Evolutionary conservation across 2,329 filamentous ascomycete species (phyloP), one percentile per base, ranked within the genome.

Genomic region (Xylaria sp.): DNA sequence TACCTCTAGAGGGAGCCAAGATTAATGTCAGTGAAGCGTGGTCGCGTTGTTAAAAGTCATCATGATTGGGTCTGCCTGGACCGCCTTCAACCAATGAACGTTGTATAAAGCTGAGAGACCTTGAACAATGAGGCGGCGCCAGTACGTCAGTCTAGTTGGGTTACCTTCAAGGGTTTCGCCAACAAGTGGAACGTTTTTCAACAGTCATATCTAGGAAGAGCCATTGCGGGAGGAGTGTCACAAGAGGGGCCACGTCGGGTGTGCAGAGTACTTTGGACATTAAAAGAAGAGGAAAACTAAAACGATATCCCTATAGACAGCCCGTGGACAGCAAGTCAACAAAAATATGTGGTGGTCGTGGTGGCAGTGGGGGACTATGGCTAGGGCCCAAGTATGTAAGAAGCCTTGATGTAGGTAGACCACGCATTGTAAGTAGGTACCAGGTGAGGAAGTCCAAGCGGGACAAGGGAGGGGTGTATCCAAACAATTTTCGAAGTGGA

Each of bases 51-150:
- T 78, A 75, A 74, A 79, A 39, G n/a, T 80, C 72, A 78, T 81
- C 78, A 81, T 84, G 82, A 84, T 84, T 84, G 82, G 83, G 45
- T 64, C 70, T 36, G 34, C 34, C 34, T 36, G 34, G 34, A 36
- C 34, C 34, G 34, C 69, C 67, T 73, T 75, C 76, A 78, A 79
- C 83, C 82, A 84, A 84, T 82, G 78, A 79, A 81, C 64, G 75
- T 69, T 68, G 68, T 74, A 69, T 73, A 72, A 73, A 74, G 71
- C 66, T 73, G 71, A 72, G 70, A 69, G 69, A 72, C 73, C 73
- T 54, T 75, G 70, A 72, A 75, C 67, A 73, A 76, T 73, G 73
- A 77, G 75, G 73, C 73, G 72, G 70, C 73, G 72, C 71, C 75
- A 74, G 74, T 79, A 82, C 79, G 77, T 79, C 77, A 79, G 78